These are phyloP conservation scores for Tricholoma sp. DNA, from an alignment of 768 basidiomycete genomes.

Conservation along the genomic window DNA sequence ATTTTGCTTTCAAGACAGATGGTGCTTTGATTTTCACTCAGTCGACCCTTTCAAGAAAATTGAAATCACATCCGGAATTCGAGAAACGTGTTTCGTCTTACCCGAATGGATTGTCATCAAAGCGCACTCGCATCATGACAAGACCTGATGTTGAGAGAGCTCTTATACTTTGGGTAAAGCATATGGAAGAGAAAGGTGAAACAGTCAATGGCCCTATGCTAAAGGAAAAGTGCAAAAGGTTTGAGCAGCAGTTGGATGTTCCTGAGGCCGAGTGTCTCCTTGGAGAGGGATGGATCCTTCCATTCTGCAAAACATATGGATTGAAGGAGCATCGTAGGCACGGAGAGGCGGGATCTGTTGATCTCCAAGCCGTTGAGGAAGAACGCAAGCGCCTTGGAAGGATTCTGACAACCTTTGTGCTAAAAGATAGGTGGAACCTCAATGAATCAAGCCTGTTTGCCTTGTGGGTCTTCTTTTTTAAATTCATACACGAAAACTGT, in stretches of 20 bases:
- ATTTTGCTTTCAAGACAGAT: conserved; percentile 11
- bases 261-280: conserved; percentile 19
- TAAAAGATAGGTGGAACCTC: conserved; percentile 21
- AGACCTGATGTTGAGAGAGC: conserved; percentile 2
- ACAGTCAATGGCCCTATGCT: conserved; percentile 22
- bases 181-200: conserved; percentile 22
- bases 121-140: conserved; percentile 24
- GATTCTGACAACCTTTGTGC: conserved; percentile 9
- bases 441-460: conserved; percentile 1
- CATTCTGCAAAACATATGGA: conserved; percentile 17
- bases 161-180: conserved; percentile 13
- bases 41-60: conserved; percentile 4
- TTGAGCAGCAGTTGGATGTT: conserved; percentile 22
- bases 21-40: conserved; percentile 20
- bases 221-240: conserved; percentile 14
- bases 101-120: conserved; percentile 22
- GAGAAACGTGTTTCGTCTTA: conserved; percentile 7
- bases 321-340: not conserved
- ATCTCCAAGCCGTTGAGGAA: conserved; percentile 1
- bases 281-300: conserved; percentile 18
- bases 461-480: conserved; percentile 4
- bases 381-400: conserved; percentile 11
- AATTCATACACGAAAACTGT: not conserved
- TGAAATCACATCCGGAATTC: conserved; percentile 3
- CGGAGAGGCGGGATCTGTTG: not conserved